Conservation (phyloP, 2,329 filamentous ascomycete species). For the Hypoxylon sp. region DNA sequence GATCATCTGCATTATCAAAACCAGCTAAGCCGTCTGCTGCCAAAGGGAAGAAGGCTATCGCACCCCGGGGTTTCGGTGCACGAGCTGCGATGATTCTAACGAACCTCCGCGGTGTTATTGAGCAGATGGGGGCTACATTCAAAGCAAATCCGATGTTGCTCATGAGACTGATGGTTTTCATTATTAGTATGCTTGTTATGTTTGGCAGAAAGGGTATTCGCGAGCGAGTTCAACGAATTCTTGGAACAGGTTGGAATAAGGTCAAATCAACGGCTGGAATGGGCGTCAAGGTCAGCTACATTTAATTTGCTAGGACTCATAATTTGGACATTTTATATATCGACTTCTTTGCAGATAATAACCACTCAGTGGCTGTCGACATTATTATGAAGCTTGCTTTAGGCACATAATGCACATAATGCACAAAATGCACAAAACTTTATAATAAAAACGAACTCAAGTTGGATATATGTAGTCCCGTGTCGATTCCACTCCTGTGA, state of each 20-base stretch:
- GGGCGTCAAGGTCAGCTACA: conserved; percentile 98
- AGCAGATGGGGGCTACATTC: conserved; percentile 65
- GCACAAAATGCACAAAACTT: conserved; percentile 21
- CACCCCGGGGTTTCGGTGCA: conserved; percentile 59
- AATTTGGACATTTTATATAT: conserved; percentile 41
- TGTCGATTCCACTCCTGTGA: conserved; percentile 43
- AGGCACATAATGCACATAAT: conserved; percentile 18
- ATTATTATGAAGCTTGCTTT: conserved; percentile 22
- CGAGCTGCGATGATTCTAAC: conserved; percentile 68
- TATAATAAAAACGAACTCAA: conserved; percentile 27
- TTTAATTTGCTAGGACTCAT: conserved; percentile 65
- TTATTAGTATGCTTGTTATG: conserved; percentile 82
- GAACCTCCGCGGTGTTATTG: conserved; percentile 67
- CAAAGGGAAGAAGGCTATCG: conserved; percentile 54
- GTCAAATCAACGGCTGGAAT: conserved; percentile 88
- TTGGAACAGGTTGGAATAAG: conserved; percentile 83
- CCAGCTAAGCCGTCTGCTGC: conserved; percentile 51
- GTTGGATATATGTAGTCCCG: conserved; percentile 26
- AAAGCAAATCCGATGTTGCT: conserved; percentile 71
- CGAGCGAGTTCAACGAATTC: conserved; percentile 77
- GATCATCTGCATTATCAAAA: conserved; percentile 54
- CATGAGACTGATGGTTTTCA: conserved; percentile 79
- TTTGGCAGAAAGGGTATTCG: conserved; percentile 82
- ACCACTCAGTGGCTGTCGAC: conserved; percentile 35
- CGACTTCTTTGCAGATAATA: conserved; percentile 47